Percentiles rank a stretch among this genome's conserved stretches.
phyloP scores from a whole-genome alignment of 768 basidiomycete genomes.

The Auriscalpium vulgare region DNA sequence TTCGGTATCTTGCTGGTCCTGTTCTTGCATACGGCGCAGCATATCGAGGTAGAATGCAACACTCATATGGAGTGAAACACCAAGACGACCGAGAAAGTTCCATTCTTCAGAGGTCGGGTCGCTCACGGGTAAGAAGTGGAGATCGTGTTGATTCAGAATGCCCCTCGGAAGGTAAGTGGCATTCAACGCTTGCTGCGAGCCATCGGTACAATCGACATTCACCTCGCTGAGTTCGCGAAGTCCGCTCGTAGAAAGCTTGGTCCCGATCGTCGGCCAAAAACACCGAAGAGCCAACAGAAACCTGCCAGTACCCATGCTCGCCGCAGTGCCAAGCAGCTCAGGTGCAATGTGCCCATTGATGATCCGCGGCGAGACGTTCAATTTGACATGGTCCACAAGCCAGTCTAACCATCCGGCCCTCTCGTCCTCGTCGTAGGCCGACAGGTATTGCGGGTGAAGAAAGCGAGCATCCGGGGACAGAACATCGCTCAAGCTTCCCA shows the following conservation, averaged over 20 bases:
- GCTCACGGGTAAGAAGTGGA: slow-evolving; percentile 15
- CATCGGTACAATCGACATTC: slow-evolving; percentile 1
- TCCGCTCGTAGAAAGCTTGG: neutral
- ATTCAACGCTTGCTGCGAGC: neutral
- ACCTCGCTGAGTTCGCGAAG: neutral
- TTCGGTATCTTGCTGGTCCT: neutral
- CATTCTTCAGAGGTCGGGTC: slow-evolving; percentile 13
- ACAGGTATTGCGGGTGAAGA: slow-evolving; percentile 5
- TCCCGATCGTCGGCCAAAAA: slow-evolving; percentile 5
- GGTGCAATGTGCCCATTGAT: slow-evolving; percentile 2
- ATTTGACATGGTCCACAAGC: slow-evolving; percentile 7
- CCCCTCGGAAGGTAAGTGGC: slow-evolving; percentile 2
- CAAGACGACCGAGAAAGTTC: slow-evolving; percentile 14
- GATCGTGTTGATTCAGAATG: neutral
- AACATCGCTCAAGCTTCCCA: slow-evolving; percentile 1
- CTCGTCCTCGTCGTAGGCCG: slow-evolving; percentile 1
- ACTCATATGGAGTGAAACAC: slow-evolving; percentile 12
- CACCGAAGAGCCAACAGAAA: slow-evolving; percentile 3
- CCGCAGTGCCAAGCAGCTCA: slow-evolving; percentile 3
- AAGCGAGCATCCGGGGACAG: slow-evolving; percentile 6
- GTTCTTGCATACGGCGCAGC: slow-evolving; percentile 11
- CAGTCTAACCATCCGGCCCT: slow-evolving; percentile 10
- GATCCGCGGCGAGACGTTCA: slow-evolving; percentile 13
- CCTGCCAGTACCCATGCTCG: neutral
- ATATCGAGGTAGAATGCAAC: slow-evolving; percentile 13